Base-by-base conservation (phyloP, 495 filamentous ascomycete species). In the Xylaria longipes region DNA sequence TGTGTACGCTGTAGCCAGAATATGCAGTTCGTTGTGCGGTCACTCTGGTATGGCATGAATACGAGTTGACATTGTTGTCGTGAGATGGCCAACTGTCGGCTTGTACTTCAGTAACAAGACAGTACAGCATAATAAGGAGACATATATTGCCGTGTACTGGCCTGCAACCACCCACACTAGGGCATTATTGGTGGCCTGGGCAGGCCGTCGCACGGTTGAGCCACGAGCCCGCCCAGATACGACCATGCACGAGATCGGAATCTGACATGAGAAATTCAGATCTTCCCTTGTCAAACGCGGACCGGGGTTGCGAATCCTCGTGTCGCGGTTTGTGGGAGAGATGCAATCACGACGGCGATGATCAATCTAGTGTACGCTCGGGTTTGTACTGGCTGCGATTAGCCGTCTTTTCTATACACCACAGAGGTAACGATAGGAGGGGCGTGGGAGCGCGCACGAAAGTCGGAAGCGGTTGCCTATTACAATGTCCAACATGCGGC, bases 181-280 rank as follows among this genome's bases (percentile, higher is more conserved):
- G 46, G 46, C n/a, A 66, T 54, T n/a, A 56, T 50, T 39, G 65
- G 65, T 43, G 60, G 29, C 60, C 60, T 48, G 5, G 35, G 65
- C 48, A 54, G 68, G 58, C 68, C 17, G 68, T 56, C 35, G 58
- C 68, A 64, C 68, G 46, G 46, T 63, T 70, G 54, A 63, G 68
- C 68, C 68, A 70, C 68, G 68, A 71, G 69, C 69, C 58, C 60
- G 69, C 69, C 61, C 41, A 71, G 69, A 71, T 71, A 66, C 62
- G 27, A 71, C 69, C 69, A 71, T 71, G 69, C 69, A 71, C 69
- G 62, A 71, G 69, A 71, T 71, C 69, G 69, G 69, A 71, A 71
- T 71, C 69, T 71, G 61, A 71, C 69, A 71, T 71, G 69, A 71
- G 62, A 71, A 71, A 71, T 71, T 65, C 69, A 71, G 69, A 71